Evolutionary conservation across 2,329 filamentous ascomycete genomes (phyloP).

Genomic region (Seiridium cupressi): DNA sequence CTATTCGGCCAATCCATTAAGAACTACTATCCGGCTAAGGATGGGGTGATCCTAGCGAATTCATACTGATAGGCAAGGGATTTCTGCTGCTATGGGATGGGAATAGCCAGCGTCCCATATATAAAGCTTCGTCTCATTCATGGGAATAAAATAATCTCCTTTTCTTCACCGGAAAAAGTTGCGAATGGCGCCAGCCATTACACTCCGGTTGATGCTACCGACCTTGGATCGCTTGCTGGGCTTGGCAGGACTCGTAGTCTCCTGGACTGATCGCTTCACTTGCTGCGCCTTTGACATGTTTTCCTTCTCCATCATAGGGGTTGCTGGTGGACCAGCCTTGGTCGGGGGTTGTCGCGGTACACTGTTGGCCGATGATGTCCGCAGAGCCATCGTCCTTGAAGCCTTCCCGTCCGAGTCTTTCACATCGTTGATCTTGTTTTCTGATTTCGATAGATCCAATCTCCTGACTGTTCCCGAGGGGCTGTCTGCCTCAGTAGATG

Average conservation of each 20-base stretch:
- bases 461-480: constrained; percentile 22
- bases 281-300: constrained; percentile 17
- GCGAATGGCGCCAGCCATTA: constrained; percentile 38
- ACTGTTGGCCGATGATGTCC: constrained; percentile 14
- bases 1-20: neutral
- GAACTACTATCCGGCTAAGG: neutral
- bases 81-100: too few species aligned
- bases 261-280: constrained; percentile 14
- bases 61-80: neutral
- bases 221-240: constrained; percentile 35
- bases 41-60: neutral
- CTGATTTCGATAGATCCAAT: constrained; percentile 18
- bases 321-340: constrained; percentile 9
- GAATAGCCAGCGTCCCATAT: neutral
- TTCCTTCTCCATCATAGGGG: constrained; percentile 24
- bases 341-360: neutral
- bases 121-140: neutral
- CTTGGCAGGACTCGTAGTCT: constrained; percentile 22
- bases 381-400: constrained; percentile 13
- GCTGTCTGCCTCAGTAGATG: constrained; percentile 8
- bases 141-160: neutral
- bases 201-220: constrained; percentile 33
- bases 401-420: constrained; percentile 17
- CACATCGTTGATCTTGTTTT: constrained; percentile 4
- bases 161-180: constrained; percentile 41